These are phyloP conservation scores for Cercis canadensis DNA, from an alignment of 306 rosid genomes.

Conservation along the genomic window DNA sequence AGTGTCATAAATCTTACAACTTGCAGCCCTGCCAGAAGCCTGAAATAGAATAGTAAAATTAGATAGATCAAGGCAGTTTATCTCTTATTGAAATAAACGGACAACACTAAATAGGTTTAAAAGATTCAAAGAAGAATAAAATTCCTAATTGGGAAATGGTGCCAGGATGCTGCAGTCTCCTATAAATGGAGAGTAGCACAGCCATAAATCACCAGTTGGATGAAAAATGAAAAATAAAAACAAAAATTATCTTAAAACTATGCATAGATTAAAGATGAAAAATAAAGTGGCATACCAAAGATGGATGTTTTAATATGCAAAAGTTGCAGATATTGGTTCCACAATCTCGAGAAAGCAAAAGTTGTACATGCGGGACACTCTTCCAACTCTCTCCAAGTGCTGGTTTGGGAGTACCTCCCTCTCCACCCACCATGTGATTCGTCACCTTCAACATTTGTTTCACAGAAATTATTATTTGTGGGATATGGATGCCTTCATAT, in stretches of 20 bases:
- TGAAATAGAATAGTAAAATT: slow-evolving; percentile 43
- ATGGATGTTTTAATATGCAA: slow-evolving; percentile 72
- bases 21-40: slow-evolving; percentile 67
- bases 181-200: slow-evolving; percentile 2
- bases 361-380: slow-evolving; percentile 78
- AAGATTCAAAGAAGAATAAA: not conserved
- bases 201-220: not conserved
- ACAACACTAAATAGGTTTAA: not conserved
- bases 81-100: slow-evolving; percentile 2
- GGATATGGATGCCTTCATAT: slow-evolving; percentile 23
- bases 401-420: slow-evolving; percentile 76
- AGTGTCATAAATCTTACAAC: slow-evolving; percentile 31
- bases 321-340: slow-evolving; percentile 51
- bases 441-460: slow-evolving; percentile 68
- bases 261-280: not conserved
- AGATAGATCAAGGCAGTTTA: slow-evolving; percentile 8
- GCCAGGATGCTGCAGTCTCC: not conserved
- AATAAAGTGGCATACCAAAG: slow-evolving; percentile 57
- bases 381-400: slow-evolving; percentile 99
- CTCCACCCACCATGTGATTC: slow-evolving; percentile 92
- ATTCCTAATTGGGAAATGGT: not conserved
- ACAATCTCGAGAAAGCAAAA: slow-evolving; percentile 64
- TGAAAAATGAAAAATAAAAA: slow-evolving; percentile 8
- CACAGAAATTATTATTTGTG: slow-evolving; percentile 29
- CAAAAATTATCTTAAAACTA: not conserved